Evolutionary conservation across 805 yeast genomes (phyloP).

Genomic region (Candida fluviatilis): DNA sequence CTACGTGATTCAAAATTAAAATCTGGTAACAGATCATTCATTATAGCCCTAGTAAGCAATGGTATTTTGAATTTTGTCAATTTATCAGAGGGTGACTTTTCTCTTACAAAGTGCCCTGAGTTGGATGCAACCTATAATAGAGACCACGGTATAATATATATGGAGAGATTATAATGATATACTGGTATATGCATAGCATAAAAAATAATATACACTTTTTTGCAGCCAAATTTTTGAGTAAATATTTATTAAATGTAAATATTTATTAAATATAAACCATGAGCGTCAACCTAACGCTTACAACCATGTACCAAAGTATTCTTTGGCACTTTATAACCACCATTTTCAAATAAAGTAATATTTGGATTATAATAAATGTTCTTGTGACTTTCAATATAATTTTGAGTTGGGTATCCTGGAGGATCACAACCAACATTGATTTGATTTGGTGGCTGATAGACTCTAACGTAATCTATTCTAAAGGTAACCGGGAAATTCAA

Average conservation of each 20-base stretch:
- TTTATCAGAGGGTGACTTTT: slow-evolving; percentile 49
- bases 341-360: slow-evolving; percentile 63
- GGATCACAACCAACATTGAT: slow-evolving; percentile 77
- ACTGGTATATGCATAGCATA: too few relatives aligned
- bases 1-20: slow-evolving; percentile 41
- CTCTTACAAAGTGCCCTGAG: slow-evolving; percentile 13
- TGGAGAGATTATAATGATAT: neutral
- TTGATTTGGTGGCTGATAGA: slow-evolving; percentile 71
- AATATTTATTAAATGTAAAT: too few relatives aligned
- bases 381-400: slow-evolving; percentile 66
- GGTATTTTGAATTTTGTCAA: slow-evolving; percentile 70
- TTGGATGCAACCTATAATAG: slow-evolving; percentile 14
- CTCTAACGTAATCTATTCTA: slow-evolving; percentile 76
- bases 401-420: slow-evolving; percentile 69
- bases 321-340: slow-evolving; percentile 53
- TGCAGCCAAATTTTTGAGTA: neutral
- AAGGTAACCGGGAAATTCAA: slow-evolving; percentile 70
- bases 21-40: slow-evolving; percentile 48
- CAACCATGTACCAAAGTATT: slow-evolving; percentile 21
- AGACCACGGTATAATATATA: slow-evolving; percentile 16
- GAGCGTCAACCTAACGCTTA: neutral
- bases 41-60: slow-evolving; percentile 69
- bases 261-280: neutral
- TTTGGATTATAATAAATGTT: slow-evolving; percentile 65
- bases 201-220: too few relatives aligned